Evolutionary conservation across 179 eudicot species (phyloP), one percentile per base, ranked within the genome.

Genomic region (Spinacia oleracea): DNA sequence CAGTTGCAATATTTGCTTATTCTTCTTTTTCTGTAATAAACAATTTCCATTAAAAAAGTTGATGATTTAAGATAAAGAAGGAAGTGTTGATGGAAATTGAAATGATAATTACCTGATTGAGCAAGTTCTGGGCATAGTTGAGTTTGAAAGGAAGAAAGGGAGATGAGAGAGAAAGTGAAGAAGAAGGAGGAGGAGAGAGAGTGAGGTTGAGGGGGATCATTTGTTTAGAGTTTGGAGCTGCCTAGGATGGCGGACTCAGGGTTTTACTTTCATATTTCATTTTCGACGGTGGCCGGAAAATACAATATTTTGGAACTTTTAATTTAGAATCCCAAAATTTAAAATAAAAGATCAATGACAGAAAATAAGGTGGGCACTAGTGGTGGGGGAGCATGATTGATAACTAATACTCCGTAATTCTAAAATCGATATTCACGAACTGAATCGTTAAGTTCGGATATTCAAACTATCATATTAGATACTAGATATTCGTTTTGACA

Each of bases 141-240:
- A 62, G 38, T 27, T 62, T 81, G n/a, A n/a, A n/a, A n/a, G n/a
- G n/a, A n/a, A n/a, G n/a, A n/a, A n/a, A n/a, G n/a, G n/a, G n/a
- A n/a, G n/a, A n/a, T n/a, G n/a, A 46, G 31, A 78, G 31, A 64
- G 79, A 31, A 76, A 58, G 16, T 48, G 18, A 8, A 69, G 53
- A n/a, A 66, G 56, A 11, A 38, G 59, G 35, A 20, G 70, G 79
- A 65, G 10, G 59, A 23, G 9, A 58, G 53, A 16, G 67, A 43
- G 42, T 42, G 20, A 58, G 48, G 18, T 6, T 51, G 14, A 74
- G 66, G 65, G 78, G 55, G 20, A 18, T 27, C 60, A 53, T 55
- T 38, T 50, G 73, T 5, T 66, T 66, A 23, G 42, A 35, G 11
- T 63, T 35, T 9, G 46, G 25, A 62, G 66, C 18, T 29, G 8